Evolutionary conservation across 345 rosid species (phyloP).

Genomic region (Eucalyptus erythrocorys): DNA sequence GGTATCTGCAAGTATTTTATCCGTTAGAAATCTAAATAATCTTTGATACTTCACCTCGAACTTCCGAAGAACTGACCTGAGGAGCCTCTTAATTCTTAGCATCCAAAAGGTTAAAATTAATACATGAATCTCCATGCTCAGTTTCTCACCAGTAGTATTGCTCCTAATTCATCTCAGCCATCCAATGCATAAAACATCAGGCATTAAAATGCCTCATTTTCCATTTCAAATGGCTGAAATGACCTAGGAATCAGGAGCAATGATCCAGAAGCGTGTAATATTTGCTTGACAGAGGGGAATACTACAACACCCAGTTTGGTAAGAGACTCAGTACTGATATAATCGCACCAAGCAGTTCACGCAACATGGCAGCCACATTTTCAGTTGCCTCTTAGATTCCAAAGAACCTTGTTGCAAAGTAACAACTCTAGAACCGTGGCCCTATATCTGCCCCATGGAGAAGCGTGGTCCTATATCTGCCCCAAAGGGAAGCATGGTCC

Average conservation of each 20-base stretch:
- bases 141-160: not conserved
- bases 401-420: not conserved
- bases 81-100: not conserved
- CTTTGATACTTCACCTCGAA: not conserved
- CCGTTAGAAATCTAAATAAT: not conserved
- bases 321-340: not conserved
- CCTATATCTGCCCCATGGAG: not conserved
- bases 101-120: not conserved
- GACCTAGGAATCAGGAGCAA: not conserved
- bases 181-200: not conserved
- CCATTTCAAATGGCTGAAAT: not conserved
- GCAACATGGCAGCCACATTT: not conserved
- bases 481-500: not conserved
- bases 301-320: not conserved
- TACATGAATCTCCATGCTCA: not conserved
- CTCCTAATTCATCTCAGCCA: not conserved
- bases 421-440: not conserved
- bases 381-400: not conserved
- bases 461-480: not conserved
- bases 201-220: not conserved
- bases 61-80: not conserved
- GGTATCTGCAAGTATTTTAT: not conserved
- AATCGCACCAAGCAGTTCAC: not conserved
- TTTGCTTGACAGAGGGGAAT: not conserved
- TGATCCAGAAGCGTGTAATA: not conserved